Evolutionary conservation across 495 filamentous ascomycete genomes (phyloP).

Genomic region (Neurospora cerealis): DNA sequence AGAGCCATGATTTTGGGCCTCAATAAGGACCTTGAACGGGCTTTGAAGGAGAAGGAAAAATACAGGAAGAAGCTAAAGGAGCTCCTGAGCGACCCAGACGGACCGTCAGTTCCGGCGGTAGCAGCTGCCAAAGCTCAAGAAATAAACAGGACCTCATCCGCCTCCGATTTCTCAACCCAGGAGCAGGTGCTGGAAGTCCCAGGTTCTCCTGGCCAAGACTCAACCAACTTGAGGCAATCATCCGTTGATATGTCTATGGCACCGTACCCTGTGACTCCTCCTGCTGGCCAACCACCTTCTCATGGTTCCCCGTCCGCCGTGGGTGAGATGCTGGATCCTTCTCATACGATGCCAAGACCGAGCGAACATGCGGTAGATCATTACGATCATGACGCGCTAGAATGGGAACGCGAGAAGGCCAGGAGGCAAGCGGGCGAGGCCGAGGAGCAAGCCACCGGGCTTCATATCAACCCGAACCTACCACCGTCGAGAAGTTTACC

Average conservation of each 20-base stretch:
- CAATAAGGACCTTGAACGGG: constrained; percentile 88
- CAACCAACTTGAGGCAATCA: constrained; percentile 35
- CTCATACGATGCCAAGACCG: constrained; percentile 43
- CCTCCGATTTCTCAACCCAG: constrained; percentile 8
- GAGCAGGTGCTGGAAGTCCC: constrained; percentile 28
- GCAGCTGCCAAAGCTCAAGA: constrained; percentile 2
- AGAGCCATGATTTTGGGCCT: constrained; percentile 84
- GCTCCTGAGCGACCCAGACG: constrained; percentile 28
- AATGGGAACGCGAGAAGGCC: constrained; percentile 31
- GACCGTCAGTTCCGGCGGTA: constrained; percentile 10
- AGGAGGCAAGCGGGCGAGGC: constrained; percentile 29
- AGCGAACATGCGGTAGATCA: constrained; percentile 42
- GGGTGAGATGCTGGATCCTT: constrained; percentile 35
- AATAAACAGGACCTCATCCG: background rate
- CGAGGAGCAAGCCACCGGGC: constrained; percentile 16
- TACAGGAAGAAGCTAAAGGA: constrained; percentile 89
- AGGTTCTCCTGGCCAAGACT: constrained; percentile 32
- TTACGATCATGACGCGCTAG: constrained; percentile 42
- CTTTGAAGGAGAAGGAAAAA: constrained; percentile 88
- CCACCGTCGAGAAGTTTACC: constrained; percentile 40
- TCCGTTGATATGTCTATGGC: constrained; percentile 43
- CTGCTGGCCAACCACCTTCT: constrained; percentile 25
- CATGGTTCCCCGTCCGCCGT: constrained; percentile 23
- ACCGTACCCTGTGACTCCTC: constrained; percentile 49
- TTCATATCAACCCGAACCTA: constrained; percentile 33